A percentile compares a stretch with the other conserved stretches of the same genome.
Evolutionary conservation across 176 grass and related monocot genomes (phyloP).

Genomic region (Zea luxurians): DNA sequence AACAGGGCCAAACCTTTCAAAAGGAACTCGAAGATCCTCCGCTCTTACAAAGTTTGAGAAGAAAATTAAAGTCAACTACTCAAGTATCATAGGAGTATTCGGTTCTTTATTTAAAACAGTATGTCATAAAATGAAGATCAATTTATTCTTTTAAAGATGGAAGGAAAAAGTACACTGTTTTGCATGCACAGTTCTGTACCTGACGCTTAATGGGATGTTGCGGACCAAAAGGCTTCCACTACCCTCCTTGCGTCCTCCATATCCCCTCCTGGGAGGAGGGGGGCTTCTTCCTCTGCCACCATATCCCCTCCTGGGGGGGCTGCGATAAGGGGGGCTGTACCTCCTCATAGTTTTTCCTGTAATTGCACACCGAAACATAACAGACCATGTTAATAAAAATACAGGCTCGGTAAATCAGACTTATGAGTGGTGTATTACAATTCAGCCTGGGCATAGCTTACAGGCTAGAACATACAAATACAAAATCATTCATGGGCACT

Average conservation of each 20-base stretch:
- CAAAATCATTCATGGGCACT: not conserved
- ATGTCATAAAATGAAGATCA: not conserved
- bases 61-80: conserved; percentile 12
- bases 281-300: conserved; percentile 82
- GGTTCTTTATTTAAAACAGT: not conserved
- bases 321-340: conserved; percentile 78
- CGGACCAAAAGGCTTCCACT: conserved; percentile 83
- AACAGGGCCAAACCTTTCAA: conserved; percentile 94
- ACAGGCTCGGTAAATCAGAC: not conserved
- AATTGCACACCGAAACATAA: not conserved
- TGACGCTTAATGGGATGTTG: conserved; percentile 81
- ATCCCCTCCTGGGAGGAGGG: conserved; percentile 67
- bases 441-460: not conserved
- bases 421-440: not conserved
- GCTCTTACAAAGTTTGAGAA: conserved; percentile 40
- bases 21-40: conserved; percentile 78
- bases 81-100: not conserved
- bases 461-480: not conserved
- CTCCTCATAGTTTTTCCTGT: conserved; percentile 68
- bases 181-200: conserved; percentile 35
- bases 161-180: not conserved
- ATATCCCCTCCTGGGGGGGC: conserved; percentile 86
- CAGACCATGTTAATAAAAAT: not conserved
- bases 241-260: conserved; percentile 61
- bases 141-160: not conserved